Base-by-base conservation (phyloP, 2,329 filamentous ascomycete species). In the Xylaria sp. region DNA sequence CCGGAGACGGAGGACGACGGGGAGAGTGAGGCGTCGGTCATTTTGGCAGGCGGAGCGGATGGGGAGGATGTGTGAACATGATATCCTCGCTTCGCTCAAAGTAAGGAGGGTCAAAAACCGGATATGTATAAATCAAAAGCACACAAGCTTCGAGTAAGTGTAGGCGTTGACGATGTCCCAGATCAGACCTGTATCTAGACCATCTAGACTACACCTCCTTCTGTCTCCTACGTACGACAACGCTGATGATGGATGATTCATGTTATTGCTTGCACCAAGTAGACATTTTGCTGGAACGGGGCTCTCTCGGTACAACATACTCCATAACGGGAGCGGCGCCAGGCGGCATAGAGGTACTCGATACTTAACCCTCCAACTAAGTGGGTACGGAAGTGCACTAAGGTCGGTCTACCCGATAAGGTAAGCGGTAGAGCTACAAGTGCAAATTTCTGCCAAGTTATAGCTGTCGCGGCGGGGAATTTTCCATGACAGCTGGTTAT, bases 1-100 rank as follows among this genome's bases (percentile, higher is more conserved):
- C 72, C 72, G 68, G 75, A 71, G 64, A 74, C 68, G 51, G 72
- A 71, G 59, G 74, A 70, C 68, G 76, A 77, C 71, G 80, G 79
- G 27, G 72, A 71, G 58, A 74, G 69, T 25, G 52, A 19, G 44
- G 52, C 33, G 64, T 66, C 61, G 57, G 61, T 66, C 64, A 66
- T 66, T 64, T 59, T 66, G 58, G 58, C 37, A 59, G 58, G 21
- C 49, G 46, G 48, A 57, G 31, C 41, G 38, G 17, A 40, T 37
- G 37, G 25, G n/a, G 48, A 38, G 41, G 31, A 44, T 53, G 43
- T 54, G 31, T 65, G 59, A 38, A 65, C 51, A 64, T 64, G 49
- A 59, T 59, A 60, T 33, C 25, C 37, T 46, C 33, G 37, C 17
- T 11, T 29, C n/a, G 10, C 49, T 62, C 35, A 38, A n/a, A 8